Evolutionary conservation across 2,329 filamentous ascomycete species (phyloP), one percentile per base, ranked within the genome.

Genomic region (Botrytis byssoidea): DNA sequence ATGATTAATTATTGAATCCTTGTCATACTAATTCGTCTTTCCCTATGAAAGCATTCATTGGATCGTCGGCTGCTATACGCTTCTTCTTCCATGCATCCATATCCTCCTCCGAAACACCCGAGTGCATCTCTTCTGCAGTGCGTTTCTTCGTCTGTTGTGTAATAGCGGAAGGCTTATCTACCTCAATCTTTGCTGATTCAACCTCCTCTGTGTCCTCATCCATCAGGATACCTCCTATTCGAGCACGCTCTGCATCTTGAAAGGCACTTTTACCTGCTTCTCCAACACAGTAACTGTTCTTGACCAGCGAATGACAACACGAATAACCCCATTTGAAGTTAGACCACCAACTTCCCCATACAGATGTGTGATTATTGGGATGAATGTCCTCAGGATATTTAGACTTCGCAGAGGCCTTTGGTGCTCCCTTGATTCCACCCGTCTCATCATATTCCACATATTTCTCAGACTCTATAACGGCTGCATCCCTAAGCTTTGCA

Each of bases 341-440:
- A 71, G 90, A 89, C 96, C 96, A 99, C 96, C 96, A 99, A 80
- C 94, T 97, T 67, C 96, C 96, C 93, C 94, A 99, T 4, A 97
- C 91, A 0, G 92, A 91, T 4, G 90, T 94, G 83, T 99, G 96
- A 80, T 99, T 99, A 85, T 97, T 95, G 81, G 92, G 88, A 71
- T 92, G 85, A 0, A 98, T 87, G 79, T 99, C 94, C 81, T 99
- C 96, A 7, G 91, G 84, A 80, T 99, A 99, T 81, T 98, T 98
- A 59, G 94, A 97, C 82, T 93, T 95, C 69, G 91, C 92, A 70
- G 88, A 88, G 72, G 89, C 89, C 81, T 91, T 92, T 0, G 91
- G 91, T 40, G 90, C 90, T n/a, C 95, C 95, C 84, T 98, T 98
- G 84, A 98, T 91, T 70, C 91, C 85, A 7, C 96, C 96, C 14